Base-by-base conservation (phyloP, 352 stramenopile genomes). In the Pythium dissotocum region DNA sequence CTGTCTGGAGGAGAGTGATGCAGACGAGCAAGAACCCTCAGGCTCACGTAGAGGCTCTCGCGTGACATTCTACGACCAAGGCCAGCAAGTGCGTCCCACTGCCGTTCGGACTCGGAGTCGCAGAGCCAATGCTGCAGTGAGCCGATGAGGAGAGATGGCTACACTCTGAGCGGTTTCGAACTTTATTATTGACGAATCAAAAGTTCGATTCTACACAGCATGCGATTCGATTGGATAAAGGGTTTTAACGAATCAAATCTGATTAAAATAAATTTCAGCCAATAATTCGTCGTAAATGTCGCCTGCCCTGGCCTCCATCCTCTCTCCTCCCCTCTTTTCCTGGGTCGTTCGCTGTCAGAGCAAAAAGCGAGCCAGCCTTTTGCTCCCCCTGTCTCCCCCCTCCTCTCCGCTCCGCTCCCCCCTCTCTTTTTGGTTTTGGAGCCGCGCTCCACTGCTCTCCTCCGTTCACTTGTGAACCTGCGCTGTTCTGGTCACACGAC, bases 381-480 rank as follows among this genome's bases (percentile, higher is more conserved):
- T 35, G 36, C 42, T 49, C 32, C 24, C 46, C 46, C 40, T 61
- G 24, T 51, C 33, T 55, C 46, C 46, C 21, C 51, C 53, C 52
- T 40, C 40, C 49, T 44, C 63, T 51, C 58, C 67, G 51, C 69
- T 66, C 67, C 67, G 61, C 64, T 57, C 53, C 63, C 59, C 49
- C 53, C 49, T 38, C 49, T 56, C 51, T 32, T 58, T 62, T 44
- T 61, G 42, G 55, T 61, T 64, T 58, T 46, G 57, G 55, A 46
- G 33, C 55, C 16, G 8, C 52, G 16, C 42, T 53, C 58, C 49
- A 21, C n/a, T 32, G 46, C 58, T 56, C 53, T 35, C 63, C 36
- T 58, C 62, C 53, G 58, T 42, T 79, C 81, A 90, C 81, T 91
- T 84, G 80, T 79, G 61, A 91, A 91, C 65, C 86, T 83, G 81